phyloP scores from a whole-genome alignment of 2,329 filamentous ascomycete species.

The Nigrograna mackinnonii region DNA sequence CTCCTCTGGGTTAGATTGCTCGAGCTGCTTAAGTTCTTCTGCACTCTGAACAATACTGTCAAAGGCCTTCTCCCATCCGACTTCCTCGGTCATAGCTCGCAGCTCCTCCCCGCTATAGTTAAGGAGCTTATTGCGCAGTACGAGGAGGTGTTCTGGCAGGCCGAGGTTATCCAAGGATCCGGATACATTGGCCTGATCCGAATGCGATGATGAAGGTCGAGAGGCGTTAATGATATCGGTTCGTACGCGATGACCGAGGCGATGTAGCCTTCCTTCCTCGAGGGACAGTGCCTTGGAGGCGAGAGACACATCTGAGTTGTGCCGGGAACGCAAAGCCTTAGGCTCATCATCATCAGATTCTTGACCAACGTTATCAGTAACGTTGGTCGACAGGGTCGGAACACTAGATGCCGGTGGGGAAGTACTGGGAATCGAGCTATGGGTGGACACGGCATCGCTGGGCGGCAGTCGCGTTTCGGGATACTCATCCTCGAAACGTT shows the following conservation, averaged over 20 bases:
- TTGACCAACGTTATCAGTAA: conserved; percentile 24
- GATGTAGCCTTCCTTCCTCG: conserved; percentile 72
- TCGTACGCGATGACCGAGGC: conserved; percentile 68
- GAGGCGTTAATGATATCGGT: conserved; percentile 59
- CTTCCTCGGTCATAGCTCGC: conserved; percentile 55
- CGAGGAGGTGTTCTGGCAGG: conserved; percentile 48
- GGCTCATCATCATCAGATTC: conserved; percentile 45
- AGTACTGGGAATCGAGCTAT: conserved; percentile 34
- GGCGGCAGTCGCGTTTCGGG: conserved; percentile 74
- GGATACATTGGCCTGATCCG: conserved; percentile 27
- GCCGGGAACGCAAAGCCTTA: conserved; percentile 57
- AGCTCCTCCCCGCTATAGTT: conserved; percentile 65
- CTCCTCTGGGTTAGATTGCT: conserved; percentile 38
- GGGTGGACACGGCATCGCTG: conserved; percentile 27
- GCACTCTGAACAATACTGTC: conserved; percentile 67
- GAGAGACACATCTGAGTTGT: conserved; percentile 69
- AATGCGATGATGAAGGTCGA: conserved; percentile 26
- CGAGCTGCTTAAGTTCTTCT: conserved; percentile 66
- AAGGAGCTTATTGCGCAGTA: conserved; percentile 66
- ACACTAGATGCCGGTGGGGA: conserved; percentile 32
- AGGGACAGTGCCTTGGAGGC: conserved; percentile 66
- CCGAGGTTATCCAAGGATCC: conserved; percentile 36
- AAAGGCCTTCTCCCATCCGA: conserved; percentile 66
- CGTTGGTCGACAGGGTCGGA: conserved; percentile 32
- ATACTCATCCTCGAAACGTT: conserved; percentile 94